A percentile compares a stretch with the other conserved stretches of the same genome.
phyloP scores from a whole-genome alignment of 129 eudicot genomes.

The Escallonia herrerae region DNA sequence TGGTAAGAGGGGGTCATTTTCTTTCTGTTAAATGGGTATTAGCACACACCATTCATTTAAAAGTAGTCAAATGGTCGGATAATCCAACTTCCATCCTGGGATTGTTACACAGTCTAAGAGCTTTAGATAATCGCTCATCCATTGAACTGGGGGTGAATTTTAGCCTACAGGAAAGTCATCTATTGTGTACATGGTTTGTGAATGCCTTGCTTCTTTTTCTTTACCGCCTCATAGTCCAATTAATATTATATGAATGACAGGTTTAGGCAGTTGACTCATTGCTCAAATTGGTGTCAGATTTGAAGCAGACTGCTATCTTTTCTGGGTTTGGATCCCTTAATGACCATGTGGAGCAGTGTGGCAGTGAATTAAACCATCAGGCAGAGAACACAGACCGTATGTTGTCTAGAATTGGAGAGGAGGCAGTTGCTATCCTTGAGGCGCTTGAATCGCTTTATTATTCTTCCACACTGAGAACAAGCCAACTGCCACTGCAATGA shows the following conservation, averaged over 20 bases:
- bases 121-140: no score
- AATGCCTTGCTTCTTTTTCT: no score
- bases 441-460: constrained; percentile 84
- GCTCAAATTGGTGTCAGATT: constrained; percentile 77
- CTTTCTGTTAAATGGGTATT: no score
- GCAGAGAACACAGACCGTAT: constrained; percentile 57
- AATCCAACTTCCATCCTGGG: no score
- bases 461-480: constrained; percentile 48
- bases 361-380: constrained; percentile 50
- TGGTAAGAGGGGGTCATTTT: no score
- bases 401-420: constrained; percentile 76
- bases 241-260: constrained; percentile 26
- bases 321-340: constrained; percentile 85
- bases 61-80: no score
- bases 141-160: no score
- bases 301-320: constrained; percentile 88
- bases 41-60: no score
- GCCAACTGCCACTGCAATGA: constrained; percentile 34
- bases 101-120: no score
- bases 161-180: no score
- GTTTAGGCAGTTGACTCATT: constrained; percentile 85
- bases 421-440: constrained; percentile 82
- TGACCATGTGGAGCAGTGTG: constrained; percentile 83
- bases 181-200: no score
- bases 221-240: no score